These are phyloP conservation scores for Oryza nivara DNA, from an alignment of 176 grass and related monocot genomes.

Conservation along the genomic window DNA sequence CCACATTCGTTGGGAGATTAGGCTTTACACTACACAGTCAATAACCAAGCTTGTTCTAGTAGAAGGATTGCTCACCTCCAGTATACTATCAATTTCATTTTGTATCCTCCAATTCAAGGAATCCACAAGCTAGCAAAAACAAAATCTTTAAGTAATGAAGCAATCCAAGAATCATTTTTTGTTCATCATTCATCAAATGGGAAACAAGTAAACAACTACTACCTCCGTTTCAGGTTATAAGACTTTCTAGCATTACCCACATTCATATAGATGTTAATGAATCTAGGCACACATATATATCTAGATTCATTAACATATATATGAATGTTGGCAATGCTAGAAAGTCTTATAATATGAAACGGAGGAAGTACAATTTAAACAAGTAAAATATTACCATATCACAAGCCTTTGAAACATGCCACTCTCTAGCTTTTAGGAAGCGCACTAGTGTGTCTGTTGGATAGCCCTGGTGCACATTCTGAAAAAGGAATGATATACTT, in stretches of 20 bases:
- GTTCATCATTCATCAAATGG: constrained; percentile 15
- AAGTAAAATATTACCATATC: constrained; percentile 59
- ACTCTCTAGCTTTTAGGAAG: constrained; percentile 87
- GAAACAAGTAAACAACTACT: neutral
- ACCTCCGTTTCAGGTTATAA: too few species aligned
- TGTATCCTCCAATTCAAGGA: constrained; percentile 94
- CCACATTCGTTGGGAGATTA: too few species aligned
- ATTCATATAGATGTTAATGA: too few species aligned
- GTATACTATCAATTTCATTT: constrained; percentile 78
- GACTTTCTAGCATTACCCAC: too few species aligned
- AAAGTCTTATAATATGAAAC: too few species aligned
- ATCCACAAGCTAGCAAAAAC: constrained; percentile 69
- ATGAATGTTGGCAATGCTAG: too few species aligned
- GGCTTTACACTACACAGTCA: neutral
- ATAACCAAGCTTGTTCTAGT: constrained; percentile 10
- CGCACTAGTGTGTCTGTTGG: constrained; percentile 62
- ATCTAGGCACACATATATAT: too few species aligned
- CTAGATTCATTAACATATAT: too few species aligned
- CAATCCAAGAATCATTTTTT: constrained; percentile 33
- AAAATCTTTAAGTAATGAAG: constrained; percentile 29
- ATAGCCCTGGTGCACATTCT: constrained; percentile 77
- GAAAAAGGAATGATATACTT: constrained; percentile 31
- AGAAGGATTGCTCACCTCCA: constrained; percentile 59
- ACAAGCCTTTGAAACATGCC: constrained; percentile 64
- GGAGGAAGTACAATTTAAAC: neutral